Evolutionary conservation across 768 basidiomycete genomes (phyloP).

Genomic region (Dioszegia aurantiaca): DNA sequence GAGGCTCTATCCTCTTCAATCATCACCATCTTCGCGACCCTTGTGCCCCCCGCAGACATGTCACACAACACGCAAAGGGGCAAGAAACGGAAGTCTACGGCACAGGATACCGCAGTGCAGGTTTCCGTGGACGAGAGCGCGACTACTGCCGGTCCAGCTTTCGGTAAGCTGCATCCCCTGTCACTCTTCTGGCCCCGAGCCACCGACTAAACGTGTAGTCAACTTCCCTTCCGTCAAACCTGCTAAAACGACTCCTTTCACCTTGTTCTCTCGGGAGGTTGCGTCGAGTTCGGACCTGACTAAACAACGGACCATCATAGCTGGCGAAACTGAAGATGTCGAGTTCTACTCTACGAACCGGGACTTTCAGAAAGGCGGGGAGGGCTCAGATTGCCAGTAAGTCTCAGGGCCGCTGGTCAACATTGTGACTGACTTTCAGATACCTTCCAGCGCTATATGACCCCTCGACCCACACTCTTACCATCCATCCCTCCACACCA

Average conservation of each 20-base stretch:
- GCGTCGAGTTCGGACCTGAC: conserved; percentile 24
- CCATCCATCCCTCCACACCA: conserved; percentile 61
- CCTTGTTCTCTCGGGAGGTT: conserved; percentile 37
- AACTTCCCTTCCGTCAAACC: conserved; percentile 51
- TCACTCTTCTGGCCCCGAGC: neutral
- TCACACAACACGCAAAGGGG: conserved; percentile 1
- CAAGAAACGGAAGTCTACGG: conserved; percentile 41
- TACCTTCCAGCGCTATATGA: conserved; percentile 83
- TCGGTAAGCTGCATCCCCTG: conserved; percentile 31
- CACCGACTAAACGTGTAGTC: conserved; percentile 24
- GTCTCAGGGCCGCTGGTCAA: conserved; percentile 35
- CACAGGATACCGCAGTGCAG: conserved; percentile 17
- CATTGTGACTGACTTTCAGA: conserved; percentile 43
- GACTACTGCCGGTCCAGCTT: conserved; percentile 37
- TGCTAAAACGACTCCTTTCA: conserved; percentile 43
- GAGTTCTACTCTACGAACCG: conserved; percentile 69
- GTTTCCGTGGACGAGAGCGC: conserved; percentile 30
- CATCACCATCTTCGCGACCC: neutral
- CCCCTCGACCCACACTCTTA: conserved; percentile 68
- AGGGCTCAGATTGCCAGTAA: conserved; percentile 65
- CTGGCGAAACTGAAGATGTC: conserved; percentile 77
- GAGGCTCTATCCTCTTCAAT: neutral
- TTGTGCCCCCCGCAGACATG: neutral
- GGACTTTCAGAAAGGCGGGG: conserved; percentile 54
- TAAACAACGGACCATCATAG: conserved; percentile 58